Evolutionary conservation across 176 grass and related monocot species (phyloP).

Genomic region (Phyllostachys edulis): DNA sequence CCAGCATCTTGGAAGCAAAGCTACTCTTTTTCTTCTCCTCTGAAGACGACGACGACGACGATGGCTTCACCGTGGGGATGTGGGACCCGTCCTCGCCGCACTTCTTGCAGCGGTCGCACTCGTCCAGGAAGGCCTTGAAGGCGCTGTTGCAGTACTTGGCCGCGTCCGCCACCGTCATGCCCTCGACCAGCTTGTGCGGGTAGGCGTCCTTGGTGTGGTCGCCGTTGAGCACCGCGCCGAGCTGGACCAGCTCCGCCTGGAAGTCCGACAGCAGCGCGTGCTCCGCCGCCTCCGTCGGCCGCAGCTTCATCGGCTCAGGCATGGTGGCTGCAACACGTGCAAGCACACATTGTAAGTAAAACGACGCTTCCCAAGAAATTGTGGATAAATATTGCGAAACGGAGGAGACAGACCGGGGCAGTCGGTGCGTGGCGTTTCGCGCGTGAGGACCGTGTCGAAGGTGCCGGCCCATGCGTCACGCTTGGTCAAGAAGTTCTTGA

Average conservation of each 20-base stretch:
- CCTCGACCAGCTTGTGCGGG: constrained; percentile 63
- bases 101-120: constrained; percentile 57
- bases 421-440: constrained; percentile 57
- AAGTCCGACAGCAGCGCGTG: constrained; percentile 10
- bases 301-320: constrained; percentile 59
- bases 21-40: constrained; percentile 1
- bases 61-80: constrained; percentile 50
- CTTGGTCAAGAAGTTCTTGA: constrained; percentile 67
- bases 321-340: constrained; percentile 32
- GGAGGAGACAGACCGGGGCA: constrained; percentile 46
- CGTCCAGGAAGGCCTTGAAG: constrained; percentile 44
- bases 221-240: constrained; percentile 61
- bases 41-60: background rate
- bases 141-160: constrained; percentile 49
- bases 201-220: constrained; percentile 53
- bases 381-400: too few relatives aligned
- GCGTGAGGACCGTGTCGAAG: constrained; percentile 63
- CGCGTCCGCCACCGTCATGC: constrained; percentile 66
- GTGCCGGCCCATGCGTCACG: constrained; percentile 80
- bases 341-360: background rate
- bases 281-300: constrained; percentile 47
- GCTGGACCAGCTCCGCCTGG: too few relatives aligned
- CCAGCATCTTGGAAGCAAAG: constrained; percentile 39
- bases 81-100: constrained; percentile 51
- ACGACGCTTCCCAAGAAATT: too few relatives aligned